These are phyloP conservation scores for Prunus dulcis DNA, from an alignment of 306 rosid genomes.

Conservation along the genomic window DNA sequence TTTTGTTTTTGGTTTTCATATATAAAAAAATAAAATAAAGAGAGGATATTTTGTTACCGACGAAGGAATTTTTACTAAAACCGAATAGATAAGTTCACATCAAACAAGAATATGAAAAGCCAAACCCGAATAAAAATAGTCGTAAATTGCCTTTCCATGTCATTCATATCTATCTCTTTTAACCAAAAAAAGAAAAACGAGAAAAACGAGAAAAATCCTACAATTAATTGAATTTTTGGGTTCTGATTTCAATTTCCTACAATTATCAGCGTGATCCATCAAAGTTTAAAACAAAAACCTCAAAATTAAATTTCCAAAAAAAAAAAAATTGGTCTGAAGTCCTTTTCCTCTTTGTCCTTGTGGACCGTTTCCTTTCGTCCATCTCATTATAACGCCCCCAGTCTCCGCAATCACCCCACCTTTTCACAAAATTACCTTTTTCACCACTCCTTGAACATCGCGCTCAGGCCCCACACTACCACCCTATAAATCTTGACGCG, in stretches of 20 bases:
- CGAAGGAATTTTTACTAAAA: no score
- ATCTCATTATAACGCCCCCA: background rate
- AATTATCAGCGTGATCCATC: background rate
- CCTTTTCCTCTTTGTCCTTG: background rate
- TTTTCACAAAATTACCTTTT: background rate
- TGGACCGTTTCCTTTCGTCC: background rate
- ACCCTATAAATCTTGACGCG: background rate
- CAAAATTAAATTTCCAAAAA: background rate
- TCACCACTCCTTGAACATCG: background rate
- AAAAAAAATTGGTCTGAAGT: background rate
- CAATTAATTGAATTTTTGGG: no score
- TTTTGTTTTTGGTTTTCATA: no score
- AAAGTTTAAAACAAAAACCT: no score
- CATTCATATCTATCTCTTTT: background rate
- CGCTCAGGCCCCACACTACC: constrained; percentile 1
- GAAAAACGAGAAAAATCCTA: background rate
- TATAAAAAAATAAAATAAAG: no score
- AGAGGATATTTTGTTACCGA: no score
- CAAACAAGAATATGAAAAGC: no score
- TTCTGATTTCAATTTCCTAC: background rate
- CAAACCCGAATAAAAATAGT: no score
- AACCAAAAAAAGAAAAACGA: background rate
- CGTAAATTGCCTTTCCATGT: background rate
- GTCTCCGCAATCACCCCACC: background rate
- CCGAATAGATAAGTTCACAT: no score